Evolutionary conservation across 495 filamentous ascomycete species (phyloP).

Genomic region (Penicillium steckii): DNA sequence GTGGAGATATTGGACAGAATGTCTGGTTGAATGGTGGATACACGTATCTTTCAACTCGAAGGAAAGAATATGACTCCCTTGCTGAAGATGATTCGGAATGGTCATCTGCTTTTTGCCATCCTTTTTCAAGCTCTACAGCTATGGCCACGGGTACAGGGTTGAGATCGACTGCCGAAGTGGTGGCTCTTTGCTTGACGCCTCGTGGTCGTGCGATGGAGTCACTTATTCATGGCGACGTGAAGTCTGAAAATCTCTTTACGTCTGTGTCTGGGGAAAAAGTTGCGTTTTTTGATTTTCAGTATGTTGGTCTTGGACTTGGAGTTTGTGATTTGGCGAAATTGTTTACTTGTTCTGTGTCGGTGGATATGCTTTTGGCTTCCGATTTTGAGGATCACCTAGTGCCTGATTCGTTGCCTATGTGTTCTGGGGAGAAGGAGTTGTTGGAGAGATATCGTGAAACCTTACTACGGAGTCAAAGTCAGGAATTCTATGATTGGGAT

Average conservation of each 20-base stretch:
- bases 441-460: conserved; percentile 24
- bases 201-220: conserved; percentile 31
- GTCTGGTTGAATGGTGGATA: conserved; percentile 43
- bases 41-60: conserved; percentile 39
- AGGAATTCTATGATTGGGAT: conserved; percentile 27
- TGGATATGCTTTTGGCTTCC: conserved; percentile 26
- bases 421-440: conserved; percentile 27
- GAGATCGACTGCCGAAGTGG: not conserved
- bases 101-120: conserved; percentile 11
- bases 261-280: conserved; percentile 25
- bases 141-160: not conserved
- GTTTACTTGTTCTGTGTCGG: conserved; percentile 40
- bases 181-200: conserved; percentile 26
- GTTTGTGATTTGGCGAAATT: conserved; percentile 43
- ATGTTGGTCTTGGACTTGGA: conserved; percentile 37
- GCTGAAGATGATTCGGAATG: conserved; percentile 34
- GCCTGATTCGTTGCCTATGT: conserved; percentile 28
- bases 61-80: conserved; percentile 32
- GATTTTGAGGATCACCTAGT: conserved; percentile 15
- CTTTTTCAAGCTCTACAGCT: not conserved
- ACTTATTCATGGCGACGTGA: conserved; percentile 42
- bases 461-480: conserved; percentile 13
- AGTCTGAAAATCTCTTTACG: conserved; percentile 45
- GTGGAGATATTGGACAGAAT: conserved; percentile 7
- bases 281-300: conserved; percentile 44